These are phyloP conservation scores for Erysimum cheiri DNA, from an alignment of 441 rosid genomes.

Conservation along the genomic window DNA sequence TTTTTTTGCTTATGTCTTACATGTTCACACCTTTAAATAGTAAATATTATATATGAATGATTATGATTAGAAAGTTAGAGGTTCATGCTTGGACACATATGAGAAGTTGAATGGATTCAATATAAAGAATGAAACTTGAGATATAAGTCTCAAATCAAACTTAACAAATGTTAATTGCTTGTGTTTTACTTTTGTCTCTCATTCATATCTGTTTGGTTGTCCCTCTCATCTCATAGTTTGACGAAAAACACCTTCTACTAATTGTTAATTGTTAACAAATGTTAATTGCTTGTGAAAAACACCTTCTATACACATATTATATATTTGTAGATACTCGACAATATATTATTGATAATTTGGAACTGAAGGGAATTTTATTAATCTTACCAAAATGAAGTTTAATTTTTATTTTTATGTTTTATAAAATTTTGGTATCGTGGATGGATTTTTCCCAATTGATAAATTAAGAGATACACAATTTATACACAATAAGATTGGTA, in stretches of 20 bases:
- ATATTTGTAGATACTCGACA: not conserved
- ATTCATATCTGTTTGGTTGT: constrained; percentile 34
- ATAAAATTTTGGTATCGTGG: too few species aligned
- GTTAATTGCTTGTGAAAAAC: too few species aligned
- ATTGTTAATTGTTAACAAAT: too few species aligned
- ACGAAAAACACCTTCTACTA: constrained; percentile 13
- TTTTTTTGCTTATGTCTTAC: too few species aligned
- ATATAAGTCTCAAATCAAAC: constrained; percentile 32
- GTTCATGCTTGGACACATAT: constrained; percentile 15
- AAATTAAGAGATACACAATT: too few species aligned
- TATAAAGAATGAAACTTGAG: constrained; percentile 29
- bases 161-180: constrained; percentile 30
- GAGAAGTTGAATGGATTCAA: constrained; percentile 16
- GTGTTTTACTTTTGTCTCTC: constrained; percentile 33
- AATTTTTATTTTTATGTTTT: not conserved
- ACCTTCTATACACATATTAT: not conserved
- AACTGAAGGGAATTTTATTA: not conserved
- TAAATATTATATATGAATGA: not conserved
- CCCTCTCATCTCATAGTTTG: constrained; percentile 30
- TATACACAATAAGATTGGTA: too few species aligned
- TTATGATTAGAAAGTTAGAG: constrained; percentile 2
- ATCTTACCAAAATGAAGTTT: constrained; percentile 7
- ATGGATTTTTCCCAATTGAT: too few species aligned
- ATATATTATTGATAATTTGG: constrained; percentile 11
- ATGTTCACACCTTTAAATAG: too few species aligned